Evolutionary conservation across 345 rosid species (phyloP).

Genomic region (Cardiospermum halicacabum): DNA sequence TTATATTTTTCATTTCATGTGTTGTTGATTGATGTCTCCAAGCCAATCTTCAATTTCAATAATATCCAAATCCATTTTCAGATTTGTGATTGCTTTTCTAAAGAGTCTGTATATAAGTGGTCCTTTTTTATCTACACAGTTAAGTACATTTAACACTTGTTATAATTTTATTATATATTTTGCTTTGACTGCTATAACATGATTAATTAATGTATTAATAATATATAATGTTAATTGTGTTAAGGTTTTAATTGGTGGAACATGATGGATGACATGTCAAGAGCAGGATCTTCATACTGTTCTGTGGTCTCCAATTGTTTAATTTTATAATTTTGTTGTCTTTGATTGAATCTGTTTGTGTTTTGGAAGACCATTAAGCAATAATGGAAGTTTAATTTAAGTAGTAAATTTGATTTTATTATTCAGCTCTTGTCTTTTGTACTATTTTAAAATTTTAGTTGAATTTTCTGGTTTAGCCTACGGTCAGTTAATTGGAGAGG

Average conservation of each 20-base stretch:
- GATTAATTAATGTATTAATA: no score
- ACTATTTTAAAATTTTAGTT: no score
- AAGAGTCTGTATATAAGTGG: neutral
- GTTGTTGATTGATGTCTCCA: conserved; percentile 23
- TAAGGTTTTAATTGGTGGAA: neutral
- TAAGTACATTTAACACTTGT: no score
- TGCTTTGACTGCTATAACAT: neutral
- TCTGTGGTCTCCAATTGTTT: neutral
- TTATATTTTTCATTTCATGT: conserved; percentile 9
- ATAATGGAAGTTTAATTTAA: no score
- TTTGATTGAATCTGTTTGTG: no score
- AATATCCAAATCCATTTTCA: conserved; percentile 9
- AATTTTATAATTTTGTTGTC: no score
- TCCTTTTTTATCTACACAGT: neutral
- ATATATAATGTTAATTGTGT: neutral
- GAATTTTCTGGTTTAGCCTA: no score
- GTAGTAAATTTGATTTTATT: no score
- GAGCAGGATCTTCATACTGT: neutral
- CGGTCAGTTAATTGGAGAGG: no score
- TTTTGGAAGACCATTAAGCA: no score
- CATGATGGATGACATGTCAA: neutral
- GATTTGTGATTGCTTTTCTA: neutral
- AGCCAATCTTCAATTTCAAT: neutral
- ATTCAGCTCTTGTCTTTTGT: no score
- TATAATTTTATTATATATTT: no score